phyloP scores from a whole-genome alignment of 2,329 filamentous ascomycete genomes.

The Cladosporium sp. region DNA sequence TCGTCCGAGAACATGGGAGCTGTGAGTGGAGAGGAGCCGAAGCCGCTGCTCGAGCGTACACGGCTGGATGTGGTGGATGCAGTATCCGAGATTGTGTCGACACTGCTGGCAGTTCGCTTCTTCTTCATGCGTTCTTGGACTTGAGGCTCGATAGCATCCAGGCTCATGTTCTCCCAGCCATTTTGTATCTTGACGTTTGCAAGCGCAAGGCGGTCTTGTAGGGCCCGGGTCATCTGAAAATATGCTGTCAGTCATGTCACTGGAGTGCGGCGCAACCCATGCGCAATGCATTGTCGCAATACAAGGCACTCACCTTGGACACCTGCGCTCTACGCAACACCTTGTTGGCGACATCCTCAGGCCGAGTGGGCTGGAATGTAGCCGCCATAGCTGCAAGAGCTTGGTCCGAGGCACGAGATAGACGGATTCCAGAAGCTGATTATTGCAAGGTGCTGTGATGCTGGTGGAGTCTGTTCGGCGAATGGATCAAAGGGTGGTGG shows the following conservation, averaged over 20 bases:
- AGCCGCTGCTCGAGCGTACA: constrained; percentile 60
- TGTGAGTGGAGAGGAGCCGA: constrained; percentile 83
- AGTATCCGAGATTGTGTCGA: constrained; percentile 78
- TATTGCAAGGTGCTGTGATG: background rate
- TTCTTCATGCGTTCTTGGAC: constrained; percentile 74
- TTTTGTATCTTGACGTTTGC: constrained; percentile 97
- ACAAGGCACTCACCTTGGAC: constrained; percentile 31
- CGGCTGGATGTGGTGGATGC: constrained; percentile 80
- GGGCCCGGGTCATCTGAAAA: constrained; percentile 77
- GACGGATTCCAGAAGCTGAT: background rate
- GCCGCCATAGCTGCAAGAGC: constrained; percentile 24
- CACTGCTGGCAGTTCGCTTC: constrained; percentile 59
- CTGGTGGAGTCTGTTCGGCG: background rate
- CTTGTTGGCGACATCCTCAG: constrained; percentile 34
- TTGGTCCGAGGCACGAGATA: background rate
- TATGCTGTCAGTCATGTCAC: constrained; percentile 18
- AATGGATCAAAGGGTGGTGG: background rate
- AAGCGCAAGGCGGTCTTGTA: constrained; percentile 90
- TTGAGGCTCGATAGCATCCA: constrained; percentile 80
- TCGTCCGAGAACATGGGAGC: constrained; percentile 81
- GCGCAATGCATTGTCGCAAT: background rate
- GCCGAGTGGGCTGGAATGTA: constrained; percentile 22
- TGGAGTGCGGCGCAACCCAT: background rate
- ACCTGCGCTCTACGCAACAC: constrained; percentile 36
- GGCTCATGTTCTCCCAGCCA: constrained; percentile 85